Evolutionary conservation across 768 basidiomycete species (phyloP).

Genomic region (Termitomyces heimii): DNA sequence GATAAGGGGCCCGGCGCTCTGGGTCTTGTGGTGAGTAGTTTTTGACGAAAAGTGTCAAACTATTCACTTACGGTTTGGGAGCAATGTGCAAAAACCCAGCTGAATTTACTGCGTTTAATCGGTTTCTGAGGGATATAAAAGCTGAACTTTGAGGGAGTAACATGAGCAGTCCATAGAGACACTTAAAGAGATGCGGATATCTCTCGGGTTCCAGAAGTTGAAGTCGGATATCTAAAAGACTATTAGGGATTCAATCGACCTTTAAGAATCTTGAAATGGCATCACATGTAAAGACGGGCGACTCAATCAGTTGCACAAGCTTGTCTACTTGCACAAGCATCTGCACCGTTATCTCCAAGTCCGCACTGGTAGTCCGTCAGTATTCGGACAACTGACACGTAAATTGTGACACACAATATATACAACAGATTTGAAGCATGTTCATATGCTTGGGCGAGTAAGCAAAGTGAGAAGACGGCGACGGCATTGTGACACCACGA

Average conservation of each 20-base stretch:
- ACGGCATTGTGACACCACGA: conserved; percentile 99
- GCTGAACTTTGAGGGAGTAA: conserved; percentile 94
- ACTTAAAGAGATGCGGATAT: conserved; percentile 96
- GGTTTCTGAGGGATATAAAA: conserved; percentile 90
- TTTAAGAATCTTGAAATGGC: neutral
- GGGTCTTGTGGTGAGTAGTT: neutral
- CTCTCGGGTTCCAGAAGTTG: conserved; percentile 96
- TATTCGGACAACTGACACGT: neutral
- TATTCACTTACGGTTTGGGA: conserved; percentile 64
- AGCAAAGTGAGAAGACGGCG: conserved; percentile 91
- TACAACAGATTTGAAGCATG: conserved; percentile 94
- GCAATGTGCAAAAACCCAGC: conserved; percentile 90
- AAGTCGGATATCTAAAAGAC: conserved; percentile 63
- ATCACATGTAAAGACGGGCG: conserved; percentile 96
- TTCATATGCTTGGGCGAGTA: conserved; percentile 97
- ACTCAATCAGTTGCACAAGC: conserved; percentile 95
- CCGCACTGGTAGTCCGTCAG: conserved; percentile 54
- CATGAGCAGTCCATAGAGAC: conserved; percentile 96
- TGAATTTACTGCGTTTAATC: conserved; percentile 91
- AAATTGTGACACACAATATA: conserved; percentile 64
- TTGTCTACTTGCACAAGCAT: conserved; percentile 97
- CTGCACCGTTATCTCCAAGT: conserved; percentile 92
- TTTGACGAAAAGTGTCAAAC: neutral
- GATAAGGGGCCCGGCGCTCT: conserved; percentile 31
- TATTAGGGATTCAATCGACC: neutral